Conservation (phyloP, 805 yeast genomes). For the Barnettozyma pratensis region DNA sequence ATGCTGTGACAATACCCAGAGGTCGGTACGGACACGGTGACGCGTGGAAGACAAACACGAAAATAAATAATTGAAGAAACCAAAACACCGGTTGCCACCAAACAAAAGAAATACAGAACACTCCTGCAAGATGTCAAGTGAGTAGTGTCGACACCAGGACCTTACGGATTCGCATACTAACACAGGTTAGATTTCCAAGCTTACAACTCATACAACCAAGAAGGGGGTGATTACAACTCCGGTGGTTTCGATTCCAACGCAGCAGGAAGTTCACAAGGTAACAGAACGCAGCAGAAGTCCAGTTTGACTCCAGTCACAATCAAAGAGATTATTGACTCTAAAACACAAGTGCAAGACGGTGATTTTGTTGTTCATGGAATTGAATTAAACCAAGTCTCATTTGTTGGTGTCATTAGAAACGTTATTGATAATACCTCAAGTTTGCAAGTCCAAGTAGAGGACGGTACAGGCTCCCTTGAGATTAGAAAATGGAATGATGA, state of each 20-base stretch:
- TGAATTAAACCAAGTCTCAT: conserved; percentile 56
- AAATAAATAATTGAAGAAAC: not conserved
- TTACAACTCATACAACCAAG: conserved; percentile 27
- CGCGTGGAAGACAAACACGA: conserved; percentile 1
- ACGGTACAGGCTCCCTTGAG: conserved; percentile 68
- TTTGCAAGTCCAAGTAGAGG: conserved; percentile 58
- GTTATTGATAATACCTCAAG: conserved; percentile 55
- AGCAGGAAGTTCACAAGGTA: conserved; percentile 30
- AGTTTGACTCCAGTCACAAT: conserved; percentile 65
- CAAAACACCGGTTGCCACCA: not conserved
- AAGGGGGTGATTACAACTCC: conserved; percentile 24
- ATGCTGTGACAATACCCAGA: not conserved
- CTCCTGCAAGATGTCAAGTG: conserved; percentile 3
- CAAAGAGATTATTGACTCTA: conserved; percentile 61
- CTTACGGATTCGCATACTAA: not conserved
- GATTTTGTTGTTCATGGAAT: conserved; percentile 56
- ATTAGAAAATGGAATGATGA: conserved; percentile 62
- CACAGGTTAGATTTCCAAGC: conserved; percentile 29
- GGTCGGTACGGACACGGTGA: not conserved
- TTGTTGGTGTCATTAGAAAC: conserved; percentile 68
- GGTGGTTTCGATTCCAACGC: conserved; percentile 31
- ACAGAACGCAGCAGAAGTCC: conserved; percentile 28
- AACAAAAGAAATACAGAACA: not conserved
- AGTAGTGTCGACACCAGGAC: not conserved
- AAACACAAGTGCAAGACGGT: conserved; percentile 59